These are phyloP conservation scores for Cucurbita pepo DNA, from an alignment of 306 rosid genomes.

Conservation along the genomic window DNA sequence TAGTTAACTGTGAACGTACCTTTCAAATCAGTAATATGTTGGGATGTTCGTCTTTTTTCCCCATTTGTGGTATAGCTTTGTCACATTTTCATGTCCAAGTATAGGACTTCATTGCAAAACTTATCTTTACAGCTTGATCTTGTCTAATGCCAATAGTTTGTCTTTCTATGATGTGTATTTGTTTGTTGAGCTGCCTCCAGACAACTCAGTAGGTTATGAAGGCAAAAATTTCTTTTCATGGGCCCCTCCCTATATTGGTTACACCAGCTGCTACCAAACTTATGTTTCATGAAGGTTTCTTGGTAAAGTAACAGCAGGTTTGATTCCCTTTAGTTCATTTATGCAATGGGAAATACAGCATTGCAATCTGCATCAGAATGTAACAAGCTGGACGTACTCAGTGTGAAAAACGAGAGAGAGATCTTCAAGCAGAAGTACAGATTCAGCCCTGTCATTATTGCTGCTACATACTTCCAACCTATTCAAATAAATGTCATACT, in stretches of 20 bases:
- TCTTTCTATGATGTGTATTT: constrained; percentile 5
- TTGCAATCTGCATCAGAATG: too few species aligned
- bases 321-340: neutral
- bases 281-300: neutral
- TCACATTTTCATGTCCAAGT: too few species aligned
- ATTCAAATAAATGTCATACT: constrained; percentile 27
- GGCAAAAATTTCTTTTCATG: constrained; percentile 23
- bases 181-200: constrained; percentile 24
- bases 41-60: too few species aligned
- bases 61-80: too few species aligned
- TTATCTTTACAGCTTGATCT: constrained; percentile 16
- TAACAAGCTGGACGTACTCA: too few species aligned
- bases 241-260: constrained; percentile 12
- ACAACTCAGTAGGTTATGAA: constrained; percentile 23
- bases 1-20: too few species aligned
- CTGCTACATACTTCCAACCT: constrained; percentile 20
- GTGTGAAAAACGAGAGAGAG: too few species aligned
- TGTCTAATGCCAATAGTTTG: constrained; percentile 19
- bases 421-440: too few species aligned
- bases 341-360: neutral
- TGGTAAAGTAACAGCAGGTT: neutral
- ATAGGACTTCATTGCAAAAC: neutral
- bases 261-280: constrained; percentile 5
- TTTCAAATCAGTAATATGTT: too few species aligned
- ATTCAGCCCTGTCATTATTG: constrained; percentile 5